phyloP scores from a whole-genome alignment of 2,329 filamentous ascomycete genomes.

The Fusarium sp. region DNA sequence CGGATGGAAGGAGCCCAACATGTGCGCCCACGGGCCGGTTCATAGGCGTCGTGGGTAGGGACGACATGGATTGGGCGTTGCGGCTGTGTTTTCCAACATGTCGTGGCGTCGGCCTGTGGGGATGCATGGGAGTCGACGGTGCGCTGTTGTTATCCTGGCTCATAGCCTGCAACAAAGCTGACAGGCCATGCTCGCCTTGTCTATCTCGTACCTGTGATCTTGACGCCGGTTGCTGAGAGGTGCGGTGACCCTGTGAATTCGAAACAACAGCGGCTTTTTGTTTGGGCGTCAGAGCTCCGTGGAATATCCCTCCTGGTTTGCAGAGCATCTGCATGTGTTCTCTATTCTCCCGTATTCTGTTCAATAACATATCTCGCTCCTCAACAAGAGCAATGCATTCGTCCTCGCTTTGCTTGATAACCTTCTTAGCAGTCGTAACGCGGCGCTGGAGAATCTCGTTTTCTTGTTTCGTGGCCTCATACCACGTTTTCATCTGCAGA shows the following conservation, averaged over 20 bases:
- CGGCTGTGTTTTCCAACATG: conserved; percentile 75
- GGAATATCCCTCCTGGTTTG: conserved; percentile 77
- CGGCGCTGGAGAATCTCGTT: conserved; percentile 74
- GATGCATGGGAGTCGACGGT: conserved; percentile 74
- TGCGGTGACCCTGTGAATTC: conserved; percentile 61
- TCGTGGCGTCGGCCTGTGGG: conserved; percentile 61
- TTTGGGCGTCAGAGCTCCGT: conserved; percentile 72
- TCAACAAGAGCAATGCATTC: conserved; percentile 78
- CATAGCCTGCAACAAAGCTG: conserved; percentile 83
- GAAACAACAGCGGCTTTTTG: conserved; percentile 55
- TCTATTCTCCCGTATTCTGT: conserved; percentile 88
- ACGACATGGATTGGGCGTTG: conserved; percentile 86
- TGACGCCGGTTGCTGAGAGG: conserved; percentile 66
- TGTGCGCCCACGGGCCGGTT: conserved; percentile 63
- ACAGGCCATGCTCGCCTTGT: conserved; percentile 75
- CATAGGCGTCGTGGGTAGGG: conserved; percentile 82
- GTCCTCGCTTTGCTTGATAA: conserved; percentile 83
- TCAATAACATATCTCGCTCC: conserved; percentile 81
- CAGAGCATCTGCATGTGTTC: conserved; percentile 86
- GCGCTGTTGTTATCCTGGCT: conserved; percentile 80
- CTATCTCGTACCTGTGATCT: conserved; percentile 59
- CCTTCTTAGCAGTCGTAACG: conserved; percentile 79
- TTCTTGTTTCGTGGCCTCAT: conserved; percentile 75
- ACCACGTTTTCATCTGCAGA: conserved; percentile 73
- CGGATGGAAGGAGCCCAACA: conserved; percentile 70